Evolutionary conservation across 2,329 filamentous ascomycete genomes (phyloP).

Genomic region (Fusarium multiceps): DNA sequence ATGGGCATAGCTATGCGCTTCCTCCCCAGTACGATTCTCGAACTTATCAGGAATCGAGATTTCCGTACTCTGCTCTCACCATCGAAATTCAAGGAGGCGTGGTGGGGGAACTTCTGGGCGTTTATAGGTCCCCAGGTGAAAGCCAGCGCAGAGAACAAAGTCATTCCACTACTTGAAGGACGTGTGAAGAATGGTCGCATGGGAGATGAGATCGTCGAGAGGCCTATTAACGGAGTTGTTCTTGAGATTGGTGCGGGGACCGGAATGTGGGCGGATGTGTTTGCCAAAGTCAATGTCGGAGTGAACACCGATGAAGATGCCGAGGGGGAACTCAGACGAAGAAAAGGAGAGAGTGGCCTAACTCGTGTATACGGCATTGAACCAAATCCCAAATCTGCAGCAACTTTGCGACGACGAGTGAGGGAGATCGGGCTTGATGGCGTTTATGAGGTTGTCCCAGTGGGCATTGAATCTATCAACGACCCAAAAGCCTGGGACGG

Average conservation of each 20-base stretch:
- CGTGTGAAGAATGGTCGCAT: conserved; percentile 54
- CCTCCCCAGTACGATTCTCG: conserved; percentile 62
- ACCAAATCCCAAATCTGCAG: conserved; percentile 67
- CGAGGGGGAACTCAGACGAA: conserved; percentile 37
- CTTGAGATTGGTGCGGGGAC: conserved; percentile 72
- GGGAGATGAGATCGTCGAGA: conserved; percentile 48
- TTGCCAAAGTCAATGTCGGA: conserved; percentile 50
- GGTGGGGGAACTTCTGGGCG: conserved; percentile 73
- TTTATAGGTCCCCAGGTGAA: conserved; percentile 63
- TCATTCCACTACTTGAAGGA: conserved; percentile 67
- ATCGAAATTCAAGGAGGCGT: conserved; percentile 57
- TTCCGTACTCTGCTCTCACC: conserved; percentile 55
- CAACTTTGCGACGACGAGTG: conserved; percentile 59
- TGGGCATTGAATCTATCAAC: conserved; percentile 69
- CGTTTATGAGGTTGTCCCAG: conserved; percentile 70
- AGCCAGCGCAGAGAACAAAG: conserved; percentile 52
- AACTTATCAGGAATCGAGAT: conserved; percentile 53
- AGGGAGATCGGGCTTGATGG: conserved; percentile 63
- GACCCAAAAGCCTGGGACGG: conserved; percentile 56
- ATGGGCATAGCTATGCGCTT: conserved; percentile 60
- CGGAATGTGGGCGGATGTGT: conserved; percentile 70
- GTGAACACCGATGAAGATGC: conserved; percentile 1
- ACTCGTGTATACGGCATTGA: conserved; percentile 71
- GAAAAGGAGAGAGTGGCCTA: conserved; percentile 44
- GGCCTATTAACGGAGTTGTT: conserved; percentile 62